Evolutionary conservation across 306 rosid species (phyloP).

Genomic region (Cyamopsis tetragonoloba): DNA sequence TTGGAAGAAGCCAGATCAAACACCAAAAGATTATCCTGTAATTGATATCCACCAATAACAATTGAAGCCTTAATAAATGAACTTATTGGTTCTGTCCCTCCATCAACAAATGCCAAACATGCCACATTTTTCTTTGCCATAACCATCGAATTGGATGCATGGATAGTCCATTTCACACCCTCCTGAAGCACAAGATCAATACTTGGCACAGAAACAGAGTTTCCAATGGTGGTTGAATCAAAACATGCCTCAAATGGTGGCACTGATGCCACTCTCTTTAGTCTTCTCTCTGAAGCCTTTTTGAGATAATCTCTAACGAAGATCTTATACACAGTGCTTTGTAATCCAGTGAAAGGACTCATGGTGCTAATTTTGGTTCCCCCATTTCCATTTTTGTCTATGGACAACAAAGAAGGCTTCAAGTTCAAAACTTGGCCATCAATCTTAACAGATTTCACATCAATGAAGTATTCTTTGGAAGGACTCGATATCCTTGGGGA

Average conservation of each 20-base stretch:
- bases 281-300: constrained; percentile 18
- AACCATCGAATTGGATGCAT: constrained; percentile 30
- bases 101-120: constrained; percentile 32
- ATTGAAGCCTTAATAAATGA: constrained; percentile 14
- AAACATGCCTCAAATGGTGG: constrained; percentile 36
- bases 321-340: constrained; percentile 18
- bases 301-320: constrained; percentile 23
- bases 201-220: constrained; percentile 17
- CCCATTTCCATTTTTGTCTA: constrained; percentile 17
- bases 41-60: constrained; percentile 22
- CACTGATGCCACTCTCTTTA: constrained; percentile 28
- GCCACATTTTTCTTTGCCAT: constrained; percentile 20
- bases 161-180: constrained; percentile 22
- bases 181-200: constrained; percentile 27
- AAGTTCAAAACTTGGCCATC: constrained; percentile 18
- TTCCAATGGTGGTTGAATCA: not conserved
- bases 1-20: constrained; percentile 17
- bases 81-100: constrained; percentile 17
- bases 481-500: not conserved
- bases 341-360: constrained; percentile 11
- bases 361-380: constrained; percentile 24
- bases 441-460: constrained; percentile 21
- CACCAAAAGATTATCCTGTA: constrained; percentile 16
- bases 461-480: constrained; percentile 6
- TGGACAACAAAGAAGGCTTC: constrained; percentile 15